phyloP scores from a whole-genome alignment of 2,329 filamentous ascomycete genomes.

The Epichloe gansuensis region DNA sequence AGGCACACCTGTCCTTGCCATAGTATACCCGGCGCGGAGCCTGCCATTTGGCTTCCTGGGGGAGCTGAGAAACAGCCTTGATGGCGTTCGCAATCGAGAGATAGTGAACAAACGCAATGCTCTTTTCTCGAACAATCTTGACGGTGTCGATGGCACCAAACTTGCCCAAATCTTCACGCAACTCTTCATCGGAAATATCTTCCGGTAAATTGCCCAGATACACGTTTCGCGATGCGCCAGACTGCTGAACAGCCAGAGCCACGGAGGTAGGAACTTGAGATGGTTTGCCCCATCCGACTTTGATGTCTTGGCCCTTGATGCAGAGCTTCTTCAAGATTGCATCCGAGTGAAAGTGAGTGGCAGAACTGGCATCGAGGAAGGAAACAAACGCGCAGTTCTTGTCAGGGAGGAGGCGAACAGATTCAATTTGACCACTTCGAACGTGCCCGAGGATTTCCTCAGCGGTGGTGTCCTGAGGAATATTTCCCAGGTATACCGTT shows the following conservation, averaged over 20 bases:
- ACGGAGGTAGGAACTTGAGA: slow-evolving; percentile 97
- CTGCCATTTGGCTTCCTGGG: slow-evolving; percentile 95
- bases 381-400: slow-evolving; percentile 99
- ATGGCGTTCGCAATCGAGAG: slow-evolving; percentile 95
- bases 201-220: slow-evolving; percentile 90
- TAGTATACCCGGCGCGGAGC: slow-evolving; percentile 93
- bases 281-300: slow-evolving; percentile 98
- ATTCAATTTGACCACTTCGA: slow-evolving; percentile 94
- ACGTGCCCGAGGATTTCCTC: slow-evolving; percentile 96
- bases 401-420: slow-evolving; percentile 88
- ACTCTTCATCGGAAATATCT: slow-evolving; percentile 78
- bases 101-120: slow-evolving; percentile 95
- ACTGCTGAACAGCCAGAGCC: slow-evolving; percentile 93
- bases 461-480: slow-evolving; percentile 90
- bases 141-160: slow-evolving; percentile 95
- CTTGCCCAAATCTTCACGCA: slow-evolving; percentile 89
- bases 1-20: slow-evolving; percentile 94
- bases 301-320: slow-evolving; percentile 97
- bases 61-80: slow-evolving; percentile 92
- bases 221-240: slow-evolving; percentile 89
- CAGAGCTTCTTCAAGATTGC: slow-evolving; percentile 99
- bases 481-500: slow-evolving; percentile 95
- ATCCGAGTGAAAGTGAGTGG: slow-evolving; percentile 98
- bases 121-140: slow-evolving; percentile 96
- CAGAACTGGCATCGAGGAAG: slow-evolving; percentile 92